Evolutionary conservation across 805 yeast genomes (phyloP), one percentile per base, ranked within the genome.

Genomic region (Starmera quercuum): DNA sequence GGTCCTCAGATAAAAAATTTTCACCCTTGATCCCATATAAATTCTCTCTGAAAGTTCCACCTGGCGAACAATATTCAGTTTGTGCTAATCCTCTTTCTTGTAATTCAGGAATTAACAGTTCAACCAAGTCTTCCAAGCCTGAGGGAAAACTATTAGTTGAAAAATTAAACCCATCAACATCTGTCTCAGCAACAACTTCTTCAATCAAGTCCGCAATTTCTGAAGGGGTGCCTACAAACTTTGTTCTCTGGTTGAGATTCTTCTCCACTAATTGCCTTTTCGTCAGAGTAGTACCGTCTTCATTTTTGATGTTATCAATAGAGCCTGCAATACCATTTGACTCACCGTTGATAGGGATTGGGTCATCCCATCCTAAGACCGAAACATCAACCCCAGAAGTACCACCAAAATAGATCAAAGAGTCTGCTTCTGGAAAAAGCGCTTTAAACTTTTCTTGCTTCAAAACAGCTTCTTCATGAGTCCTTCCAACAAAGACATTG

Each of bases 101-200:
- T 23, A 61, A 45, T 32, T 54, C 66, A 8, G 65, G 65, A 25
- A 60, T 34, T 30, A 61, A 39, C 13, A 32, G 41, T 19, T 61
- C 57, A 17, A 59, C 59, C n/a, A 63, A 37, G 7, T 64, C 66
- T 39, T 61, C 64, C 33, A 56, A 57, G 7, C 61, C 41, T 5
- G 56, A 57, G 12, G 69, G 69, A 8, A 51, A 37, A 12, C 56
- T 37, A 4, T 63, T 54, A 38, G 61, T 54, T 5, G 58, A 53
- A 24, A 64, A 47, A 34, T 64, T 64, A 42, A 64, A 63, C 2
- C 69, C 69, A 37, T 64, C 69, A n/a, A 64, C 53, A 31, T 57
- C 64, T 9, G 61, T 51, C n/a, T 50, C 40, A 6, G 58, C 61
- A 6, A 59, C 63, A 66, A 65, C 62, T 29, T 47, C 36, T 37